Evolutionary conservation across 2,329 filamentous ascomycete genomes (phyloP).

Genomic region (Fusarium falciforme): DNA sequence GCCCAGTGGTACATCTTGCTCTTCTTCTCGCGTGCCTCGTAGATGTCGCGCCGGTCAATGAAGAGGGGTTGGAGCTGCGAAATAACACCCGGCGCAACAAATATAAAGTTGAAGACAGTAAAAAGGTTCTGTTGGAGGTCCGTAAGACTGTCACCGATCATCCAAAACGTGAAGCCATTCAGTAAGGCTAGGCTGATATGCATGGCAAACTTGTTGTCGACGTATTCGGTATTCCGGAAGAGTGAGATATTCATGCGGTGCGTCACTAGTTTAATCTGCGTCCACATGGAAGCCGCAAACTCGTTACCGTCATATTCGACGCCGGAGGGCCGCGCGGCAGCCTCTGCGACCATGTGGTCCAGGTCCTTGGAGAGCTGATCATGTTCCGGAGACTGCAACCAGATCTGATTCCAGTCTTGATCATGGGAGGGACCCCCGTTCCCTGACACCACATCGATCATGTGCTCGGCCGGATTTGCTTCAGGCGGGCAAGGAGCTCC

Average conservation of each 20-base stretch:
- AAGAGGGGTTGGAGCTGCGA: slow-evolving; percentile 58
- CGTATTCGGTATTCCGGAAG: background rate
- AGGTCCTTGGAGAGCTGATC: background rate
- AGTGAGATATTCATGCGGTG: background rate
- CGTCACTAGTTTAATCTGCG: background rate
- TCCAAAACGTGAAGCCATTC: background rate
- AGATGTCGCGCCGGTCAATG: slow-evolving; percentile 58
- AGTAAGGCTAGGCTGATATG: background rate
- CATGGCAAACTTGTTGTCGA: background rate
- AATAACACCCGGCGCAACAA: background rate
- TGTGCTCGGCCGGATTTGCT: background rate
- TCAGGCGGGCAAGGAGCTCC: background rate
- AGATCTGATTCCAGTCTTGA: background rate
- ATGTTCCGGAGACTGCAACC: background rate
- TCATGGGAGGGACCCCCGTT: background rate
- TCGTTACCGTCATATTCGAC: background rate
- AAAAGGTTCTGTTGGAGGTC: background rate
- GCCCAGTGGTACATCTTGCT: slow-evolving; percentile 61
- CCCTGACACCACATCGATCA: background rate
- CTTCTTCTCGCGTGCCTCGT: slow-evolving; percentile 60
- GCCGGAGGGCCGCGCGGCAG: background rate
- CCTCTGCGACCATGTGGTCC: background rate
- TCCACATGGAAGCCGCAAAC: background rate
- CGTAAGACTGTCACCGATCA: background rate
- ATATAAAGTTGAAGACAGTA: background rate